Percentiles rank a stretch among this genome's conserved stretches.
These are phyloP conservation scores for Geranium rotundifolium DNA, from an alignment of 345 rosid species.

Conservation along the genomic window DNA sequence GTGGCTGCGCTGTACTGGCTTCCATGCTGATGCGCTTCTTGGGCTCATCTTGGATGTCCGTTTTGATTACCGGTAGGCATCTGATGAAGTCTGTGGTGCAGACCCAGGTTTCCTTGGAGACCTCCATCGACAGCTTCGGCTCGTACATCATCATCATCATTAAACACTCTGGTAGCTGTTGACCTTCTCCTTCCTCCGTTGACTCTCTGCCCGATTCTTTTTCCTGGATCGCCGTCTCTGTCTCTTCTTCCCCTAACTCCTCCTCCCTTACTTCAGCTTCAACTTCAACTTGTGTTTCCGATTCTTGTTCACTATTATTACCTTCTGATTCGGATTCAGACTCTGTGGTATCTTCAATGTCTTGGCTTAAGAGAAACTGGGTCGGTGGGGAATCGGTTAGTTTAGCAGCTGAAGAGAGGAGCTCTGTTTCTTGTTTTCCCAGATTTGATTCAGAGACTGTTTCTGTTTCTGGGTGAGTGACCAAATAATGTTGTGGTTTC, in stretches of 20 bases:
- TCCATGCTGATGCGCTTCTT: constrained; percentile 27
- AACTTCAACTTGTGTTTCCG: constrained; percentile 4
- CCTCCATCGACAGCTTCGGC: constrained; percentile 96
- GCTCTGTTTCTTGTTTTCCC: no score
- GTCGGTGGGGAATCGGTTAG: no score
- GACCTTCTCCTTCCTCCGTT: constrained; percentile 15
- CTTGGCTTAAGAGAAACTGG: background rate
- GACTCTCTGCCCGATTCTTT: background rate
- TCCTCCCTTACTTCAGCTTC: constrained; percentile 20
- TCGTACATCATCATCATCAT: constrained; percentile 79
- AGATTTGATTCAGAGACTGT: no score
- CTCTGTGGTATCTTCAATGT: constrained; percentile 7
- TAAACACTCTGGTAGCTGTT: constrained; percentile 64
- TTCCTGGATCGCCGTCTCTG: no score
- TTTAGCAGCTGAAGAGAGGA: no score
- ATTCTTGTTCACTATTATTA: background rate
- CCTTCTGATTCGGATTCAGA: background rate
- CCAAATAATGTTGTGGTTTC: constrained; percentile 6
- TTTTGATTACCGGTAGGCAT: constrained; percentile 33
- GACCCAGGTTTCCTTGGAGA: constrained; percentile 92
- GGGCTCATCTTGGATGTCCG: no score
- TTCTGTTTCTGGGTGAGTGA: no score
- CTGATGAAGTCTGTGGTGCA: constrained; percentile 75
- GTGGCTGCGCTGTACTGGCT: constrained; percentile 28
- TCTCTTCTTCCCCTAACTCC: no score